Conservation (phyloP, 2,329 filamentous ascomycete species). For the Fusarium oxysporum region DNA sequence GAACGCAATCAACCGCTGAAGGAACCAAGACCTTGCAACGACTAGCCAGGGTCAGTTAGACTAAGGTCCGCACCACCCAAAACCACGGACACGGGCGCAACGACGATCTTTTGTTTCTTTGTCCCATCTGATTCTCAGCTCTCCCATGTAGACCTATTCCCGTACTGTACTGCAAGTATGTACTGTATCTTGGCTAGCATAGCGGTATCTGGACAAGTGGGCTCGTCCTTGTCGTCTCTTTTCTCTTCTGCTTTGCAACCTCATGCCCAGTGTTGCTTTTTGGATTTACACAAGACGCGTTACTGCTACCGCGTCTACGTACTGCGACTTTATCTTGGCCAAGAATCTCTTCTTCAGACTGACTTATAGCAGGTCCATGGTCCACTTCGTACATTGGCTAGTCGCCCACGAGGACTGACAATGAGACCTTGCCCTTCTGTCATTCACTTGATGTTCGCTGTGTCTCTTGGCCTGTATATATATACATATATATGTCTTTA, state of each 20-base stretch:
- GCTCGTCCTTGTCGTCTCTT: slow-evolving; percentile 43
- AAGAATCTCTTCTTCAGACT: slow-evolving; percentile 29
- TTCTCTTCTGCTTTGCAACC: slow-evolving; percentile 41
- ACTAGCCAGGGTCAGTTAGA: slow-evolving; percentile 39
- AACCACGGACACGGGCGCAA: slow-evolving; percentile 45
- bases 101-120: slow-evolving; percentile 44
- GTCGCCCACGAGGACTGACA: slow-evolving; percentile 30
- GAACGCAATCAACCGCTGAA: slow-evolving; percentile 30
- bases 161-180: slow-evolving; percentile 2
- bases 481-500: slow-evolving; percentile 16
- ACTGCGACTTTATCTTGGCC: slow-evolving; percentile 5
- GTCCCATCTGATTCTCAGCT: slow-evolving; percentile 33
- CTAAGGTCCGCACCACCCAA: slow-evolving; percentile 44
- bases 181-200: slow-evolving; percentile 10
- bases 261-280: slow-evolving; percentile 41
- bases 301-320: slow-evolving; percentile 28
- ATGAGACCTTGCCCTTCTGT: slow-evolving; percentile 27
- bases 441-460: slow-evolving; percentile 21
- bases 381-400: slow-evolving; percentile 39
- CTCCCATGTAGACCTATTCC: slow-evolving; percentile 9
- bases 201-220: slow-evolving; percentile 8
- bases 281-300: slow-evolving; percentile 34
- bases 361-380: slow-evolving; percentile 28
- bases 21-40: slow-evolving; percentile 30
- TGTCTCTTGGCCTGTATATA: slow-evolving; percentile 35